These are phyloP conservation scores for Atkinsonella texensis DNA, from an alignment of 2,329 filamentous ascomycete species.

Conservation along the genomic window DNA sequence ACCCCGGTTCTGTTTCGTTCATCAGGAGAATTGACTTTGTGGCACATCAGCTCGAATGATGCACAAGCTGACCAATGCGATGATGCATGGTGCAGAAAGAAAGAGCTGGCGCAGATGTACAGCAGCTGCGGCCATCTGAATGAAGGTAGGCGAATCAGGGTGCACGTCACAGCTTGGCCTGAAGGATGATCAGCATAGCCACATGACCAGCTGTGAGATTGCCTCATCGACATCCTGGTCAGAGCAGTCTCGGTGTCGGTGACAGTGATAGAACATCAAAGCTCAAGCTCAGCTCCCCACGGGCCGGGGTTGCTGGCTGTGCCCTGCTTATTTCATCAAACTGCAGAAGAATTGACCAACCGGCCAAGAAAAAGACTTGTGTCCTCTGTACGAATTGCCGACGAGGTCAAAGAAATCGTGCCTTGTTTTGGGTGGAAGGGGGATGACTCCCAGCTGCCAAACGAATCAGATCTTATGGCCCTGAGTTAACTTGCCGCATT, in stretches of 20 bases:
- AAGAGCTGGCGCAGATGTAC: no score
- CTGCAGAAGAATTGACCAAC: not conserved
- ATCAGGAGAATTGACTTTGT: no score
- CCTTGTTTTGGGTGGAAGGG: no score
- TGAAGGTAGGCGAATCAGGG: not conserved
- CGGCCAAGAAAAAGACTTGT: not conserved
- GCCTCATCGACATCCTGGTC: slow-evolving; percentile 2
- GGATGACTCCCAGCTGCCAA: no score
- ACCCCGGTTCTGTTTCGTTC: no score
- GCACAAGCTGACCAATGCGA: no score
- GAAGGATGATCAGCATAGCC: slow-evolving; percentile 6
- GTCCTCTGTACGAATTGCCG: no score
- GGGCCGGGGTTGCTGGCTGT: not conserved
- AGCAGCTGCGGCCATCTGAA: not conserved
- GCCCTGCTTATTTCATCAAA: not conserved
- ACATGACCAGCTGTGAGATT: slow-evolving; percentile 10
- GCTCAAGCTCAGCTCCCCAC: not conserved
- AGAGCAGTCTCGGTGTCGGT: not conserved
- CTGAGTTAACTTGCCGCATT: no score
- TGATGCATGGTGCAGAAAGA: no score
- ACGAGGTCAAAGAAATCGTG: no score
- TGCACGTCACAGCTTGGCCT: not conserved
- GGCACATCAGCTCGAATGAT: no score
- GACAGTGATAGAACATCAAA: not conserved
- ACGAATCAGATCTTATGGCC: no score